These are phyloP conservation scores for Naganishia albida DNA, from an alignment of 1,284 basidiomycete species.

Conservation along the genomic window DNA sequence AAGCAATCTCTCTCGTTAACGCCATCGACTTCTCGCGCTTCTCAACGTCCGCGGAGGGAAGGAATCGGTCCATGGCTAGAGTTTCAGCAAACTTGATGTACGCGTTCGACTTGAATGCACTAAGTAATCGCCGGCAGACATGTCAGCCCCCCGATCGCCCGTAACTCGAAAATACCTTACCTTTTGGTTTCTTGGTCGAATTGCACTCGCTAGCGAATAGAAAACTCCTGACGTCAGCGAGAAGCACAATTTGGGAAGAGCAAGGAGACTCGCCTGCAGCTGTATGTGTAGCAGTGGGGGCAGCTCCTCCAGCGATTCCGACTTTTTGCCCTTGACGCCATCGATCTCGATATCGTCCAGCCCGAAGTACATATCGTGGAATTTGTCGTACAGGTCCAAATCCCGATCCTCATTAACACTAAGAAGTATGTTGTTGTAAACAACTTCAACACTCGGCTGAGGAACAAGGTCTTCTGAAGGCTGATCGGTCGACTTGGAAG, in stretches of 20 bases:
- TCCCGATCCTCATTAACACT: constrained; percentile 82
- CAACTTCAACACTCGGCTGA: constrained; percentile 70
- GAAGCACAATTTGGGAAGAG: not conserved
- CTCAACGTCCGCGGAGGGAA: constrained; percentile 69
- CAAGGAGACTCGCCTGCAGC: constrained; percentile 66
- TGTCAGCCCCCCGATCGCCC: not conserved
- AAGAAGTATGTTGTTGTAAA: constrained; percentile 91
- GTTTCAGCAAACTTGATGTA: constrained; percentile 87
- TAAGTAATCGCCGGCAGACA: constrained; percentile 41
- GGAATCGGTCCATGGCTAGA: constrained; percentile 87
- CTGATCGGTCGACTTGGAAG: constrained; percentile 44
- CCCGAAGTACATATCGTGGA: constrained; percentile 83
- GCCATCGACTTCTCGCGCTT: constrained; percentile 70
- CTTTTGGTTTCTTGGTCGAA: constrained; percentile 83
- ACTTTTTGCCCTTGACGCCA: constrained; percentile 81
- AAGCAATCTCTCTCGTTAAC: constrained; percentile 67
- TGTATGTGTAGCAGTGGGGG: constrained; percentile 94
- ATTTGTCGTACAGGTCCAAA: constrained; percentile 85
- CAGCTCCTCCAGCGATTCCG: constrained; percentile 79
- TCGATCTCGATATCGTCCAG: constrained; percentile 82
- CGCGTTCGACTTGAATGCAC: constrained; percentile 93
- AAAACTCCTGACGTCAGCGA: not conserved
- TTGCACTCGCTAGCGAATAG: constrained; percentile 74
- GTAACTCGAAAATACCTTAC: not conserved
- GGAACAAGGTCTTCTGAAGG: constrained; percentile 55